Conservation (phyloP, 129 eudicot genomes). For the Pseudognaphalium luteoalbum region DNA sequence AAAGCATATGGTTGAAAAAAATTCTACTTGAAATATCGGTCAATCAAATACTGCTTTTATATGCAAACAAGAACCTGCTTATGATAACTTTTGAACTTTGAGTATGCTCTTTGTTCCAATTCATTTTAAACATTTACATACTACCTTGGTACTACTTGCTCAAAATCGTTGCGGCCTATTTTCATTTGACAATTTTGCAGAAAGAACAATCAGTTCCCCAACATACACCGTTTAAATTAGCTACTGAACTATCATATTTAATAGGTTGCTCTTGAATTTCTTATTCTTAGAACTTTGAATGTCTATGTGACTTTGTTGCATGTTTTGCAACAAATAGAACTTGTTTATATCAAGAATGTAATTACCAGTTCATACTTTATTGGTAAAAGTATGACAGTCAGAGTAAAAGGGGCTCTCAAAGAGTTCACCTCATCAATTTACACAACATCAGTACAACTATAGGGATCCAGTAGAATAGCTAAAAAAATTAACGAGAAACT, state of each 20-base stretch:
- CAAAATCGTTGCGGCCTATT: neutral
- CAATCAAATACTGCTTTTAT: neutral
- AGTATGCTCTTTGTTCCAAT: neutral
- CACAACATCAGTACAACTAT: neutral
- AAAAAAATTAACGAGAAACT: no score
- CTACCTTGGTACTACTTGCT: neutral
- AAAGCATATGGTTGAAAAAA: neutral
- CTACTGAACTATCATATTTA: neutral
- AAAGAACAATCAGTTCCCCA: neutral
- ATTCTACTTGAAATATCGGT: no score
- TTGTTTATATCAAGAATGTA: neutral
- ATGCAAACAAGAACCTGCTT: neutral
- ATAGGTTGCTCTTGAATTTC: neutral
- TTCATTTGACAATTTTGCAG: neutral
- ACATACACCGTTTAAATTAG: neutral
- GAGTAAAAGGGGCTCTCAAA: neutral
- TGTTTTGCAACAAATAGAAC: neutral
- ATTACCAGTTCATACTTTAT: neutral
- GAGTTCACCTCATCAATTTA: constrained; percentile 1
- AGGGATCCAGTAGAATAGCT: neutral
- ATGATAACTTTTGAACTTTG: neutral
- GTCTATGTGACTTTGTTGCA: neutral
- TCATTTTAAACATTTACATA: neutral
- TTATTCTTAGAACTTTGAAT: neutral
- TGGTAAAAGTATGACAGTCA: neutral